phyloP scores from a whole-genome alignment of 208 protist genomes.

The Acanthamoeba culbertsoni region DNA sequence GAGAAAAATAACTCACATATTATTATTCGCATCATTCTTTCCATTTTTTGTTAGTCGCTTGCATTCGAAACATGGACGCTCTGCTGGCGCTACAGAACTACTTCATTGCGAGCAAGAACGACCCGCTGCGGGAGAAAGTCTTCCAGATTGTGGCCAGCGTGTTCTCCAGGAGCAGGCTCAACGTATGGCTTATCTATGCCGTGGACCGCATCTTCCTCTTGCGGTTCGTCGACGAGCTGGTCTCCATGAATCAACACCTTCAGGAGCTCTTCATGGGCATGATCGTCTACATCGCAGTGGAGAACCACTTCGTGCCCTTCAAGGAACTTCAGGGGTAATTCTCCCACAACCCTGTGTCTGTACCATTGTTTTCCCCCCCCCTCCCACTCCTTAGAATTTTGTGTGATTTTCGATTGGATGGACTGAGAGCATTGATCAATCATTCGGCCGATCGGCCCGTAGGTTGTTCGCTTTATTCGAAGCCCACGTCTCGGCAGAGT shows the following conservation, averaged over 20 bases:
- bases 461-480: slow-evolving; percentile 13
- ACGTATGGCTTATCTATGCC: slow-evolving; percentile 36
- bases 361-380: neutral
- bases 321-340: neutral
- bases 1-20: neutral
- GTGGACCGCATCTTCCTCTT: slow-evolving; percentile 43
- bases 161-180: neutral
- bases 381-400: neutral
- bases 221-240: slow-evolving; percentile 40
- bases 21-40: neutral
- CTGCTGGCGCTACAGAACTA: slow-evolving; percentile 42
- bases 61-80: slow-evolving; percentile 45
- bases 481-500: neutral
- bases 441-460: too few relatives aligned
- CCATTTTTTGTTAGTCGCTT: neutral
- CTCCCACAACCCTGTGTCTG: neutral
- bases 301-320: slow-evolving; percentile 48
- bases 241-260: neutral
- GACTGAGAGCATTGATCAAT: too few relatives aligned
- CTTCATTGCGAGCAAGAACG: slow-evolving; percentile 35
- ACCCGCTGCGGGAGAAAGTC: slow-evolving; percentile 18
- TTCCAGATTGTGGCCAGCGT: slow-evolving; percentile 19
- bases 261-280: slow-evolving; percentile 23
- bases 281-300: neutral
- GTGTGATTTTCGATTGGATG: neutral